A percentile compares a stretch with the other conserved stretches of the same genome.
These are phyloP conservation scores for Aspergillus neotritici DNA, from an alignment of 2,329 filamentous ascomycete genomes.

Conservation along the genomic window DNA sequence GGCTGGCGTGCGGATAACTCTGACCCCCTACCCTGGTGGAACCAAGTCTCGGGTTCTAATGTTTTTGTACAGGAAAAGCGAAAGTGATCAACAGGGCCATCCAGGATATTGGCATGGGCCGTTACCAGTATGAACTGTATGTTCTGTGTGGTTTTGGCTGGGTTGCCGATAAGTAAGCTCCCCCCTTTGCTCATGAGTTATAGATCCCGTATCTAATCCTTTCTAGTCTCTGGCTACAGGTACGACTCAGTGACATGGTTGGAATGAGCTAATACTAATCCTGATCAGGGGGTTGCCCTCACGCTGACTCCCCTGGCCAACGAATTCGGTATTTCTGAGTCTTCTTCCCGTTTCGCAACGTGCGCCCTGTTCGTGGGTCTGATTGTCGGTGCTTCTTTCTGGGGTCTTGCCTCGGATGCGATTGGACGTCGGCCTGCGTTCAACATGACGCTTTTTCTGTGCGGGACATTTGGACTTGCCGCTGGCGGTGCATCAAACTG, in stretches of 20 bases:
- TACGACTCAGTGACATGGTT: constrained; percentile 20
- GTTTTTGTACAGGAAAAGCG: constrained; percentile 54
- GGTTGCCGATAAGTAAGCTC: constrained; percentile 75
- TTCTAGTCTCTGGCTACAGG: constrained; percentile 65
- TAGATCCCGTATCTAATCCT: constrained; percentile 12
- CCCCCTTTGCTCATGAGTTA: neutral
- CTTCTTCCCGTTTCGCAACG: constrained; percentile 70
- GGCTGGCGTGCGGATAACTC: neutral
- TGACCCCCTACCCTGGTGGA: neutral
- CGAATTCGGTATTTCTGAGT: constrained; percentile 67
- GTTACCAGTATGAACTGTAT: constrained; percentile 82
- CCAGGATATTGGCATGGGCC: constrained; percentile 82
- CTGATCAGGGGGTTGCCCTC: constrained; percentile 62
- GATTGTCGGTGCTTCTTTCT: constrained; percentile 69
- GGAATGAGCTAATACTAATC: constrained; percentile 10
- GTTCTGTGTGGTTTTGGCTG: constrained; percentile 77
- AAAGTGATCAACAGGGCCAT: constrained; percentile 80
- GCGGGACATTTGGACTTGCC: constrained; percentile 65
- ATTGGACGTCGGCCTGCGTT: constrained; percentile 73
- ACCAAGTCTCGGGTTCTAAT: neutral
- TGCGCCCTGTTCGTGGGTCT: constrained; percentile 68
- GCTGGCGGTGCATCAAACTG: constrained; percentile 64
- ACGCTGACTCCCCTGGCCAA: constrained; percentile 65
- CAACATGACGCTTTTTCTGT: constrained; percentile 70
- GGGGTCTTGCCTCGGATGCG: constrained; percentile 72